Base-by-base conservation (phyloP, 75 land plant species). In the Isoetes taiwanensis region DNA sequence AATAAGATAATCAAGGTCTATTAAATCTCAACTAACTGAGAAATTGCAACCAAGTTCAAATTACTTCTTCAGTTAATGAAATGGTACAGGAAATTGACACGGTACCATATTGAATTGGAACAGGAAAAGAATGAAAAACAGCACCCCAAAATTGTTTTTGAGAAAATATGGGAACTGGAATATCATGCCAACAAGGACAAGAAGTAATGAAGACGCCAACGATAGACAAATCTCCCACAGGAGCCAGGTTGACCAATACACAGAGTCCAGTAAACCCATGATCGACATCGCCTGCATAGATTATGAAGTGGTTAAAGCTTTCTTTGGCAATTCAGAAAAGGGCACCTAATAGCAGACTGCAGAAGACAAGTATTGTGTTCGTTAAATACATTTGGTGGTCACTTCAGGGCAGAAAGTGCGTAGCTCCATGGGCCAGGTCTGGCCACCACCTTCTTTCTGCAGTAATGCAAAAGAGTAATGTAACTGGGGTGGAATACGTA, bases 181-280 rank as follows among this genome's bases (percentile, higher is more conserved):
- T 77, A 88, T 72, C 98, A 93, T 93, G 41, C 98, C 98, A 58
- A 84, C 83, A 1, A 88, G 72, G 20, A 88, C 83, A n/a, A 78
- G 68, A 34, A 88, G 71, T 52, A 88, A 70, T 11, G 96, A 72
- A 12, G 95, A 79, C 23, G 81, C 1, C 34, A 88, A 62, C 28
- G 73, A 68, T 37, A 81, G 31, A 4, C 68, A 23, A 17, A 76
- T 65, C 30, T 88, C 98, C 96, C 98, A 93, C 28, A 77, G 58
- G 28, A 93, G 72, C 98, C 98, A 93, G 17, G 96, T 82, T 23
- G 79, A 46, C 98, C 98, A 93, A 42, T 81, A 88, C 0, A 83
- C 96, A 59, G 98, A 77, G 40, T 93, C 98, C 66, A 79, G 70
- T 6, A 93, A 82, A 27, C 98, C 98, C 98, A 93, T 93, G 54